Evolutionary conservation across 371 early-diverging fungal genomes (phyloP).

Genomic region (Mucor racemosus): DNA sequence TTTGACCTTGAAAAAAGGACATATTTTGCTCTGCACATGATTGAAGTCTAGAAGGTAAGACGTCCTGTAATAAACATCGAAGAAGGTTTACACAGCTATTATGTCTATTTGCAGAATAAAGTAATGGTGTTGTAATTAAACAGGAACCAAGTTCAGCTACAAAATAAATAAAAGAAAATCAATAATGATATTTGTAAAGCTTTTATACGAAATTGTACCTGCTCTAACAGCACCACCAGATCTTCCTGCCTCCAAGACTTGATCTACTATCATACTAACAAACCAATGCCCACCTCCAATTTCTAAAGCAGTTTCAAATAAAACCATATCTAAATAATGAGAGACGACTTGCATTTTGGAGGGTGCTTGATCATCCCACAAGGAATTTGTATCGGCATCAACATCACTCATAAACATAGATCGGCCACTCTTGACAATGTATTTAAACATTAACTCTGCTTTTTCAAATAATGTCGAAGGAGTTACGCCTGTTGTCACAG

Average conservation of each 20-base stretch:
- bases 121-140: conserved; percentile 46
- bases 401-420: conserved; percentile 59
- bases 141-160: conserved; percentile 57
- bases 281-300: conserved; percentile 56
- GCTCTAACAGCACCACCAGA: conserved; percentile 58
- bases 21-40: conserved; percentile 30
- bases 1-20: conserved; percentile 59
- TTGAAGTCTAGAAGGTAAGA: conserved; percentile 36
- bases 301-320: conserved; percentile 51
- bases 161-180: background rate
- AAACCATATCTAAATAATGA: conserved; percentile 53
- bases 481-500: conserved; percentile 36
- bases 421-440: conserved; percentile 53
- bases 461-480: conserved; percentile 43
- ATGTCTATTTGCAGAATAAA: conserved; percentile 27
- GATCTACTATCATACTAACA: conserved; percentile 48
- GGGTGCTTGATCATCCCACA: conserved; percentile 34
- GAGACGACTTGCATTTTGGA: conserved; percentile 32
- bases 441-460: conserved; percentile 47
- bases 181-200: too few species aligned
- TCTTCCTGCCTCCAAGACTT: conserved; percentile 54
- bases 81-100: conserved; percentile 38
- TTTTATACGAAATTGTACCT: conserved; percentile 27
- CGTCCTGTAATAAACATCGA: conserved; percentile 43
- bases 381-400: conserved; percentile 37